These are phyloP conservation scores for Limonium bicolor DNA, from an alignment of 148 eudicot genomes.

Conservation along the genomic window DNA sequence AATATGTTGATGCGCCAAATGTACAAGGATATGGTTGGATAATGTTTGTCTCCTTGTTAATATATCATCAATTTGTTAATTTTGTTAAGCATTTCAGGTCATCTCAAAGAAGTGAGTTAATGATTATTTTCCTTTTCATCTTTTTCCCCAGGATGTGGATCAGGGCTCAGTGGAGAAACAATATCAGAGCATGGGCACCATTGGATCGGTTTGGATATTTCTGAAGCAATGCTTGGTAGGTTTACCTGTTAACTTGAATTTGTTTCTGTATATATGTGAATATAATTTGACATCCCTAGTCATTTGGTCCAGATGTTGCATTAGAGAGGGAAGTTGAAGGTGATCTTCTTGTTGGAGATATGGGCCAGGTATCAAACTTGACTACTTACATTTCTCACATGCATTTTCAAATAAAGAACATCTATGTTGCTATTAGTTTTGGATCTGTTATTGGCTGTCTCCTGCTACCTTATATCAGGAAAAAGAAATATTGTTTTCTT, in stretches of 20 bases:
- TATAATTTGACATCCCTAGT: not conserved
- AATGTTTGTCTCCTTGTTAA: no score
- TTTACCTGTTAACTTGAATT: no score
- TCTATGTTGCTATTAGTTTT: no score
- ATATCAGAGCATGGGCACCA: conserved; percentile 76
- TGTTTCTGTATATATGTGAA: conserved; percentile 1
- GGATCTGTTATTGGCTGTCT: no score
- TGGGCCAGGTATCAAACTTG: conserved; percentile 72
- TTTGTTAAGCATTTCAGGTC: not conserved
- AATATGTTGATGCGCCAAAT: no score
- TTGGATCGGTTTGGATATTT: conserved; percentile 96
- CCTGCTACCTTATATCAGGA: no score
- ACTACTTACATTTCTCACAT: no score
- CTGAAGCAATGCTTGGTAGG: conserved; percentile 81
- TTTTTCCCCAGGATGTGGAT: conserved; percentile 65
- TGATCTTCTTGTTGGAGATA: conserved; percentile 79
- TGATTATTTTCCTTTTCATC: conserved; percentile 1
- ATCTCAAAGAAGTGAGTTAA: no score
- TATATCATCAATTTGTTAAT: not conserved
- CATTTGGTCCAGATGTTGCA: conserved; percentile 43
- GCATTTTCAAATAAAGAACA: conserved; percentile 3
- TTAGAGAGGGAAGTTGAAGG: conserved; percentile 87
- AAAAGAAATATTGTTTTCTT: no score
- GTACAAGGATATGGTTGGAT: no score
- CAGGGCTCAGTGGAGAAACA: conserved; percentile 97